Evolutionary conservation across 2,329 filamentous ascomycete genomes (phyloP).

Genomic region (Sclerotiophoma versabilis): DNA sequence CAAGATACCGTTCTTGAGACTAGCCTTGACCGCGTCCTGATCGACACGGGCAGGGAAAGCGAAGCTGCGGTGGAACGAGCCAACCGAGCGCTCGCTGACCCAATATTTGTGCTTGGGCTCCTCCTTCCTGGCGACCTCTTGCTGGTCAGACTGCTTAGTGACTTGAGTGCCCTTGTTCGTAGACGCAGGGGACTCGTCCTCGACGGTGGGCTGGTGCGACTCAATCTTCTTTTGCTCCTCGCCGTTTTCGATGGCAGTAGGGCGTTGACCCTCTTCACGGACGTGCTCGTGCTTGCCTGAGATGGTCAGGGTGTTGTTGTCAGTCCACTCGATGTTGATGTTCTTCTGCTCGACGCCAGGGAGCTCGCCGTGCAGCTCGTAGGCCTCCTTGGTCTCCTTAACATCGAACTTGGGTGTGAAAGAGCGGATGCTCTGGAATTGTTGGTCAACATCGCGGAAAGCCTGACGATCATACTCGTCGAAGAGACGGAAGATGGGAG

Average conservation of each 20-base stretch:
- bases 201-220: constrained; percentile 64
- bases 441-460: constrained; percentile 36
- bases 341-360: constrained; percentile 77
- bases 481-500: constrained; percentile 56
- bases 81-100: constrained; percentile 67
- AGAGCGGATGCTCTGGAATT: constrained; percentile 52
- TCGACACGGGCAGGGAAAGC: constrained; percentile 65
- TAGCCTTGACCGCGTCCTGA: constrained; percentile 67
- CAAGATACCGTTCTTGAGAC: constrained; percentile 66
- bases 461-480: constrained; percentile 55
- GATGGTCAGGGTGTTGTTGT: constrained; percentile 75
- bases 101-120: constrained; percentile 71
- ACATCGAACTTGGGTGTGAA: constrained; percentile 83
- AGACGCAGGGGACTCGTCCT: constrained; percentile 61
- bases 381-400: constrained; percentile 70
- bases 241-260: constrained; percentile 55
- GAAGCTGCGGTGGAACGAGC: constrained; percentile 67
- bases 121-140: constrained; percentile 51
- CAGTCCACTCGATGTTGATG: constrained; percentile 79
- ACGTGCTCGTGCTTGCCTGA: constrained; percentile 72
- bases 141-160: constrained; percentile 43
- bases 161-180: constrained; percentile 32
- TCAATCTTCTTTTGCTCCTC: constrained; percentile 32
- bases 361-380: constrained; percentile 82
- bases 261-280: constrained; percentile 63